Evolutionary conservation across 352 stramenopile species (phyloP).

Genomic region (Phytophthora citricola): DNA sequence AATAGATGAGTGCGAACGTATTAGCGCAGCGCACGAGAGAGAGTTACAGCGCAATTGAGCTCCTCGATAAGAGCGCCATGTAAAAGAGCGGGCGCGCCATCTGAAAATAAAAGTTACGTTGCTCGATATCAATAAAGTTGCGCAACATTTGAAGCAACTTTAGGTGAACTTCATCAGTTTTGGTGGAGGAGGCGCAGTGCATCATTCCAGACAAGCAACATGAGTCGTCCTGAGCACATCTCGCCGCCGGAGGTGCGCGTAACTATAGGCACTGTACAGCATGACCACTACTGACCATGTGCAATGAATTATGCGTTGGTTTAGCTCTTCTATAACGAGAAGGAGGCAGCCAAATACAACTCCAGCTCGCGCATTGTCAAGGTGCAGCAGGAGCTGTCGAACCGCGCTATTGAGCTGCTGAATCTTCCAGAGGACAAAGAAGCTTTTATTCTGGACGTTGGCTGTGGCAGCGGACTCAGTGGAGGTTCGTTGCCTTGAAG

Average conservation of each 20-base stretch:
- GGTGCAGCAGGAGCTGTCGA: conserved; percentile 95
- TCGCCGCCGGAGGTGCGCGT: conserved; percentile 78
- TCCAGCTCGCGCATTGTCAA: conserved; percentile 93
- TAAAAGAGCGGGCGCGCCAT: conserved; percentile 25
- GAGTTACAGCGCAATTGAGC: not conserved
- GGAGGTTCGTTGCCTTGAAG: conserved; percentile 63
- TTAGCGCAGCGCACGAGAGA: conserved; percentile 3
- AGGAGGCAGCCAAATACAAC: conserved; percentile 94
- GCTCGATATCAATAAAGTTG: not conserved
- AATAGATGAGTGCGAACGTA: conserved; percentile 8
- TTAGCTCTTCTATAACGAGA: conserved; percentile 93
- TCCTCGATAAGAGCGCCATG: conserved; percentile 24
- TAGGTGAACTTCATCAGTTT: conserved; percentile 2
- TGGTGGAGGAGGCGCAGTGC: conserved; percentile 32
- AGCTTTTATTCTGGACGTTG: conserved; percentile 96
- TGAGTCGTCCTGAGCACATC: conserved; percentile 90
- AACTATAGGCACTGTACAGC: not conserved
- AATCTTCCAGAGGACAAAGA: conserved; percentile 91
- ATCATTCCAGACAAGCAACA: conserved; percentile 29
- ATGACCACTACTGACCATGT: not conserved
- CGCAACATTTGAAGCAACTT: conserved; percentile 1
- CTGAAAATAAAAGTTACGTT: conserved; percentile 28
- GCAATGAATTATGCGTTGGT: conserved; percentile 6
- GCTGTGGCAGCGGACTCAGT: conserved; percentile 97
- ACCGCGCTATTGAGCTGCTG: conserved; percentile 97